phyloP scores from a whole-genome alignment of 2,329 filamentous ascomycete genomes.

The Didymella pomorum region DNA sequence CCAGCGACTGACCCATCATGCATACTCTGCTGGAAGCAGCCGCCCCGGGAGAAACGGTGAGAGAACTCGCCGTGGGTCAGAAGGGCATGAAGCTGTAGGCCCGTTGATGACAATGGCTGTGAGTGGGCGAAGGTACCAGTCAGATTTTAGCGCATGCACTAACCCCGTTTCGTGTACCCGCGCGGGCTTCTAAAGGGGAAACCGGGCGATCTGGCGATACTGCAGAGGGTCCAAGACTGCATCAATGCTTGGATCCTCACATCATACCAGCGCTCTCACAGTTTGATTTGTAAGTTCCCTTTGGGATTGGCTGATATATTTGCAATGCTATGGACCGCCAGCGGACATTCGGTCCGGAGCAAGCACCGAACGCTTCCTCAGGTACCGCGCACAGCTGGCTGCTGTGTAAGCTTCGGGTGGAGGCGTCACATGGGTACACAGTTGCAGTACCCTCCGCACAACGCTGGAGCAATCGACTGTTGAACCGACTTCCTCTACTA shows the following conservation, averaged over 20 bases:
- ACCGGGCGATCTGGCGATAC: not conserved
- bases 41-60: not conserved
- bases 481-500: not conserved
- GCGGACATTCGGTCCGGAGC: not conserved
- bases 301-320: not conserved
- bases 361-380: not conserved
- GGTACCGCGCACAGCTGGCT: not conserved
- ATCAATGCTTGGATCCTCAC: not conserved
- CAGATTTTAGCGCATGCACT: conserved; percentile 4
- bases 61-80: no score
- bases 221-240: not conserved
- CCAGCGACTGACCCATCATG: not conserved
- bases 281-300: not conserved
- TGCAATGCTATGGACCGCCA: not conserved
- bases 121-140: not conserved
- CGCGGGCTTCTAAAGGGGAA: conserved; percentile 6
- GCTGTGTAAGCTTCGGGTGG: not conserved
- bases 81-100: not conserved
- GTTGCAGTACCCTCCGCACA: not conserved
- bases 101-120: not conserved
- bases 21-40: not conserved
- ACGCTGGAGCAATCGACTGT: no score
- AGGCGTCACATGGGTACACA: not conserved
- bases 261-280: not conserved
- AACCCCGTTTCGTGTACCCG: conserved; percentile 6